phyloP scores from a whole-genome alignment of 805 yeast genomes.

The Metschnikowia drakensbergensis region DNA sequence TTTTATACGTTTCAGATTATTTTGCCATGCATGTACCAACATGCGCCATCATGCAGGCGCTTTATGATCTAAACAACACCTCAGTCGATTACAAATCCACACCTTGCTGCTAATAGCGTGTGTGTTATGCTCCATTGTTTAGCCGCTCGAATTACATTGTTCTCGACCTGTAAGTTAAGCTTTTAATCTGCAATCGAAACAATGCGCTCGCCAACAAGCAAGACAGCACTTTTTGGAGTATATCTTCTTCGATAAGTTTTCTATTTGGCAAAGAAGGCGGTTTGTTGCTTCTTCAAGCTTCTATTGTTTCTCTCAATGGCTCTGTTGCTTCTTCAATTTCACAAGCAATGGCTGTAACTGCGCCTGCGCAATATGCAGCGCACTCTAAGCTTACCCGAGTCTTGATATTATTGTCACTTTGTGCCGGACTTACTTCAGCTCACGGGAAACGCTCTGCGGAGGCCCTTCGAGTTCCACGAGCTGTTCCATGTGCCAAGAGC shows the following conservation, averaged over 20 bases:
- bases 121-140: background rate
- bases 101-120: background rate
- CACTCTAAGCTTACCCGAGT: too few species aligned
- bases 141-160: background rate
- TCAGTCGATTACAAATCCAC: background rate
- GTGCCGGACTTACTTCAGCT: too few species aligned
- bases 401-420: too few species aligned
- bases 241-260: too few species aligned
- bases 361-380: too few species aligned
- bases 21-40: conserved; percentile 3
- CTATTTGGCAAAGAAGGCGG: too few species aligned
- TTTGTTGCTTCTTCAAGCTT: too few species aligned
- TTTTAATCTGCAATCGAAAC: background rate
- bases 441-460: background rate
- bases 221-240: background rate
- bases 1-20: conserved; percentile 1
- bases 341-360: too few species aligned
- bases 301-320: too few species aligned
- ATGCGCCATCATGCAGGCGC: conserved; percentile 4
- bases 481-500: background rate
- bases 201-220: background rate
- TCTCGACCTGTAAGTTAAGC: background rate
- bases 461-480: background rate
- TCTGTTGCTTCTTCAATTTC: too few species aligned
- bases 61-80: conserved; percentile 1